These are phyloP conservation scores for Cyberlindnera sargentensis DNA, from an alignment of 805 yeast genomes.

Conservation along the genomic window DNA sequence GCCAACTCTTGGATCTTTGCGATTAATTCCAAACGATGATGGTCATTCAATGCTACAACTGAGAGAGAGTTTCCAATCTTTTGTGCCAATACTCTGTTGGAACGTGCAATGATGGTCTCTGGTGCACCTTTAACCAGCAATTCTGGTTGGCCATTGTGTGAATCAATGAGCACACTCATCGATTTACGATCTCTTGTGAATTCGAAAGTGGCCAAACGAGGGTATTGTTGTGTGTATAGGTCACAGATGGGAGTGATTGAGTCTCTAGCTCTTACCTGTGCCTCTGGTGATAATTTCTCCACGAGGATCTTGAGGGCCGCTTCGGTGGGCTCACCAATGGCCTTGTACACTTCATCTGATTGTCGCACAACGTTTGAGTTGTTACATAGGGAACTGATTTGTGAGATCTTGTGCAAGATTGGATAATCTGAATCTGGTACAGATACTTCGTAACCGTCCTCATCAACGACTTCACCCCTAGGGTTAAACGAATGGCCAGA, in stretches of 20 bases:
- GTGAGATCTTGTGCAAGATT: conserved; percentile 26
- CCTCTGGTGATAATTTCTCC: conserved; percentile 20
- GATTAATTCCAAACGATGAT: conserved; percentile 27
- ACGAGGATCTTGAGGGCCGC: conserved; percentile 43
- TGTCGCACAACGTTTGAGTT: conserved; percentile 26
- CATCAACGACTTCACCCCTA: conserved; percentile 20
- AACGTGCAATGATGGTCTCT: conserved; percentile 38
- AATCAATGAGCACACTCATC: conserved; percentile 41
- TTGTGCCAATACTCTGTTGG: conserved; percentile 31
- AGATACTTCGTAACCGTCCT: conserved; percentile 23
- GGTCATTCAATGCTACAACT: conserved; percentile 24
- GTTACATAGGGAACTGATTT: conserved; percentile 31
- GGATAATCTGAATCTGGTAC: conserved; percentile 27
- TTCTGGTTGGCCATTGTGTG: conserved; percentile 16
- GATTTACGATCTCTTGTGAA: conserved; percentile 44
- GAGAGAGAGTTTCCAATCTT: conserved; percentile 10
- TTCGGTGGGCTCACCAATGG: conserved; percentile 51
- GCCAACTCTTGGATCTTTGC: conserved; percentile 34
- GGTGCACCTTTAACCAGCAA: conserved; percentile 51
- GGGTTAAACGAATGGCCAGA: conserved; percentile 32
- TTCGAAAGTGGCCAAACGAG: conserved; percentile 34
- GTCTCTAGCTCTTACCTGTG: conserved; percentile 26
- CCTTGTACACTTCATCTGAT: conserved; percentile 26
- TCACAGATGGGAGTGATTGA: conserved; percentile 23
- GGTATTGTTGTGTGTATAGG: conserved; percentile 17